A percentile compares a stretch with the other conserved stretches of the same genome.
phyloP scores from a whole-genome alignment of 768 basidiomycete species.

The Auriculariales sp. region DNA sequence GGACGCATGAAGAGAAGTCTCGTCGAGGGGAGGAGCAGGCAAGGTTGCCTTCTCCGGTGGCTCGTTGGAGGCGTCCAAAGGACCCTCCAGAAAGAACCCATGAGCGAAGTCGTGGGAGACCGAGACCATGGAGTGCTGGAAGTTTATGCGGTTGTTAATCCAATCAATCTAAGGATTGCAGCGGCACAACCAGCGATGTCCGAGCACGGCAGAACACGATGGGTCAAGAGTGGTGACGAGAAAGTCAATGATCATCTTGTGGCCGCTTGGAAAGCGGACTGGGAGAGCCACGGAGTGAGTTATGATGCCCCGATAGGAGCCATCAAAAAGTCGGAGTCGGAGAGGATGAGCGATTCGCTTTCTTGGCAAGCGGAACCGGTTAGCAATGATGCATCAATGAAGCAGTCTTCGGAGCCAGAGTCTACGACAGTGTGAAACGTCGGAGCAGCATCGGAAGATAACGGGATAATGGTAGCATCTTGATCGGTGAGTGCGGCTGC shows the following conservation, averaged over 20 bases:
- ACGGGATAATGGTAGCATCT: no score
- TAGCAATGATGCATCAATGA: no score
- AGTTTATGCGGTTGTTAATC: conserved; percentile 2
- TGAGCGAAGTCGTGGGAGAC: not conserved
- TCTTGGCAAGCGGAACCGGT: no score
- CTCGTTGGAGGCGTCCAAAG: not conserved
- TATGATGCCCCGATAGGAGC: not conserved
- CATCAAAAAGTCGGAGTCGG: no score
- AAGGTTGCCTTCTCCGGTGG: not conserved
- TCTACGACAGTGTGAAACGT: no score
- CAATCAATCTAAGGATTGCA: conserved; percentile 14
- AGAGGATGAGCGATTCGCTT: no score
- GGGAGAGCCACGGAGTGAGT: not conserved
- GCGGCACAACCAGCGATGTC: conserved; percentile 8
- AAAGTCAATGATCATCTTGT: not conserved
- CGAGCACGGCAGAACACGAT: conserved; percentile 4
- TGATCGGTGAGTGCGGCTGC: no score
- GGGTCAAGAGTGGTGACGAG: not conserved
- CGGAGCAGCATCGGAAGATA: no score
- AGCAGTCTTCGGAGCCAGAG: no score
- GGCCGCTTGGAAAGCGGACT: not conserved
- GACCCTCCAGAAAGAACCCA: not conserved
- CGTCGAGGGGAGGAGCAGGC: no score
- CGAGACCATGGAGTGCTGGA: not conserved
- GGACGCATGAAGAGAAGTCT: not conserved